A percentile compares a stretch with the other conserved stretches of the same genome.
Conservation (phyloP, 345 rosid species). For the Sisymbrium irio region DNA sequence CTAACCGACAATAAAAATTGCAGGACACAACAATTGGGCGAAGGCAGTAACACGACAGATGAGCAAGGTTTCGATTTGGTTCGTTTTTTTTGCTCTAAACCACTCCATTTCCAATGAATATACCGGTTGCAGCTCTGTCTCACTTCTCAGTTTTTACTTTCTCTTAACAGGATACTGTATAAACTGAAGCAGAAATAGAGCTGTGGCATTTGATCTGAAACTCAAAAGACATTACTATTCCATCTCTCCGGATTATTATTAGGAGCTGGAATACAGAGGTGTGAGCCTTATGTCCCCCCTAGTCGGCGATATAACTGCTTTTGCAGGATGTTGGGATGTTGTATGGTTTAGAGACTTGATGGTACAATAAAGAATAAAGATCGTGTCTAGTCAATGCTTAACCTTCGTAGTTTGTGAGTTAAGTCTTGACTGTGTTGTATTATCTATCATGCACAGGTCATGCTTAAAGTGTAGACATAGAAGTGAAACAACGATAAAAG, state of each 20-base stretch:
- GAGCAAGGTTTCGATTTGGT: slow-evolving; percentile 31
- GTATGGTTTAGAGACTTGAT: too few species aligned
- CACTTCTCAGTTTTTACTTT: not conserved
- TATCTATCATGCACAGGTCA: not conserved
- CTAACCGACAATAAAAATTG: not conserved
- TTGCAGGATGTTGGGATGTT: too few species aligned
- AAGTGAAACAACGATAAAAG: not conserved
- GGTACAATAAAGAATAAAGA: too few species aligned
- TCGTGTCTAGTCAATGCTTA: too few species aligned
- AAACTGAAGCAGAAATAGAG: slow-evolving; percentile 19
- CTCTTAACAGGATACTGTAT: slow-evolving; percentile 24
- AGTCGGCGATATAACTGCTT: too few species aligned
- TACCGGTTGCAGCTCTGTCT: not conserved
- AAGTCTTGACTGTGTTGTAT: not conserved
- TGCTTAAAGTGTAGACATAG: not conserved
- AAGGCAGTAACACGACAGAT: slow-evolving; percentile 37
- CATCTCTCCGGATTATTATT: too few species aligned
- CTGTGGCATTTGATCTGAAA: not conserved
- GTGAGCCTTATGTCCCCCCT: too few species aligned
- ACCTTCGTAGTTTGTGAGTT: not conserved
- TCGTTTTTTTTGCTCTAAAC: not conserved
- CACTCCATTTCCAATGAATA: not conserved
- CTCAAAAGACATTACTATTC: not conserved
- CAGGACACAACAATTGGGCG: slow-evolving; percentile 54
- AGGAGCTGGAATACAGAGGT: too few species aligned